Conservation (phyloP, 805 yeast genomes). For the Wickerhamomyces mucosus region DNA sequence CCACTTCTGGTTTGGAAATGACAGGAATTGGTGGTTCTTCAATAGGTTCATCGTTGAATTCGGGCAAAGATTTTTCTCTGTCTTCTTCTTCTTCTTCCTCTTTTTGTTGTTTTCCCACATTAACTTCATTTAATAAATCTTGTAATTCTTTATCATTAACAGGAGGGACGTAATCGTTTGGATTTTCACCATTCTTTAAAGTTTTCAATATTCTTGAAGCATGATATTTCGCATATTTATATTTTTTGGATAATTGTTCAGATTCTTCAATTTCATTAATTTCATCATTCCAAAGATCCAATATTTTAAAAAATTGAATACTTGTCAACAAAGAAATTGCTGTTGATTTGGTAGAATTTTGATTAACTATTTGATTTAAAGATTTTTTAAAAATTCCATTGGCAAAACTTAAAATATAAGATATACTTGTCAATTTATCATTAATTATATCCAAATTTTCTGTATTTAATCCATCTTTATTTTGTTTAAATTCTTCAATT, state of each 20-base stretch:
- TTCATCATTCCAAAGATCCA: conserved; percentile 33
- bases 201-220: conserved; percentile 48
- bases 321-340: conserved; percentile 45
- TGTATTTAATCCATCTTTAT: conserved; percentile 25
- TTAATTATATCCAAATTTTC: conserved; percentile 38
- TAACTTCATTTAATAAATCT: neutral
- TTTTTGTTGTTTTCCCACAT: neutral
- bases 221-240: conserved; percentile 55
- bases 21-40: neutral
- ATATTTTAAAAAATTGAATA: conserved; percentile 40
- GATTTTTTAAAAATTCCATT: conserved; percentile 46
- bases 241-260: conserved; percentile 28
- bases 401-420: conserved; percentile 48
- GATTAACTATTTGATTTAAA: conserved; percentile 36
- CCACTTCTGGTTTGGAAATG: conserved; percentile 8
- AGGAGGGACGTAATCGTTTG: conserved; percentile 42
- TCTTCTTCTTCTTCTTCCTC: neutral
- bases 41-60: neutral
- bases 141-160: conserved; percentile 4
- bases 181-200: conserved; percentile 40
- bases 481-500: conserved; percentile 48
- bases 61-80: neutral
- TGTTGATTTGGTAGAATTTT: conserved; percentile 34
- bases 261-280: conserved; percentile 15
- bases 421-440: conserved; percentile 50